Evolutionary conservation across 192 early-diverging fungal species (phyloP).

Genomic region (Rhizoclosmatium globosum): DNA sequence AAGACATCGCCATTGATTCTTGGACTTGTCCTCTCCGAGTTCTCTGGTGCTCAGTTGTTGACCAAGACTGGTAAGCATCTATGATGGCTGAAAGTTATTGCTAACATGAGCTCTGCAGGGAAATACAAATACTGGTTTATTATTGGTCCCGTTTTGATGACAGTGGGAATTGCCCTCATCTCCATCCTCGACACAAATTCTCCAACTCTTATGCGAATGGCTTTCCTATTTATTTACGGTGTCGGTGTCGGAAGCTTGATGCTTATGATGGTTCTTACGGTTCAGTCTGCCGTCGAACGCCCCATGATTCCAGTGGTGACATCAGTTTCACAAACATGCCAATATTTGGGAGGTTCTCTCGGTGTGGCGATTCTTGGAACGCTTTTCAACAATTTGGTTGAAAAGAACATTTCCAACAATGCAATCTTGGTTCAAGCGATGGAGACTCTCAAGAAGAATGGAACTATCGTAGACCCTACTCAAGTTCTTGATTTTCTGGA

Average conservation of each 20-base stretch:
- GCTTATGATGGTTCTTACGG: constrained; percentile 77
- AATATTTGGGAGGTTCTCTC: constrained; percentile 69
- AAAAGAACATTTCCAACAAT: too few species aligned
- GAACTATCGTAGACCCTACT: too few species aligned
- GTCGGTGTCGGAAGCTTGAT: constrained; percentile 78
- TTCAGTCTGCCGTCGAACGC: constrained; percentile 72
- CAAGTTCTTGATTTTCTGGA: too few species aligned
- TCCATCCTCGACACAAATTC: constrained; percentile 64
- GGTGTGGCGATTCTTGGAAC: constrained; percentile 71
- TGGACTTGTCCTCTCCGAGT: constrained; percentile 51
- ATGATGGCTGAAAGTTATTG: constrained; percentile 48
- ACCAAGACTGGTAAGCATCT: too few species aligned
- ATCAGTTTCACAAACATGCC: constrained; percentile 68
- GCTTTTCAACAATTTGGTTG: constrained; percentile 65
- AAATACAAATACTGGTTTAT: constrained; percentile 69
- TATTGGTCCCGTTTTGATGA: constrained; percentile 66
- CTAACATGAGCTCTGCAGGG: constrained; percentile 9
- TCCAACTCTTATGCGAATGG: constrained; percentile 57
- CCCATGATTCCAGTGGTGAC: constrained; percentile 77
- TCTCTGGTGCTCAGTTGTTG: too few species aligned
- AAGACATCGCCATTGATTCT: constrained; percentile 77
- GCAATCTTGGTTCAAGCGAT: too few species aligned
- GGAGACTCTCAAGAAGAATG: too few species aligned
- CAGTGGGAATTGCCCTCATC: constrained; percentile 70
- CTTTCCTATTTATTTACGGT: constrained; percentile 74